Conservation (phyloP, 805 yeast species). For the Candida ulmi region DNA sequence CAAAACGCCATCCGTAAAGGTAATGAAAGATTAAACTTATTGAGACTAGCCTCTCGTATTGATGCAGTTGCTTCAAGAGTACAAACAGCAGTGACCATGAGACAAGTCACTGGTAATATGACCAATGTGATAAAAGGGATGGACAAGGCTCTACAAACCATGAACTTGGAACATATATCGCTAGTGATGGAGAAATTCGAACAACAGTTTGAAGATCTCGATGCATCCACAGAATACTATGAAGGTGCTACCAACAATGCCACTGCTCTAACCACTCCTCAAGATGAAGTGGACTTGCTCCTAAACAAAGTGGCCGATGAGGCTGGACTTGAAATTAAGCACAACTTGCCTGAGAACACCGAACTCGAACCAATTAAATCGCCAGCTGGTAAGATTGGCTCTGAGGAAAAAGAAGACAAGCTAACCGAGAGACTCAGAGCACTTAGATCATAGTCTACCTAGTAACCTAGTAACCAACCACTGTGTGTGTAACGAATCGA, state of each 20-base stretch:
- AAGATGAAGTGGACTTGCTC: conserved; percentile 87
- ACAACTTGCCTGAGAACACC: conserved; percentile 52
- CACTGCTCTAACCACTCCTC: conserved; percentile 86
- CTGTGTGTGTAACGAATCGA: no score
- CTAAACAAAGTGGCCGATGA: conserved; percentile 94
- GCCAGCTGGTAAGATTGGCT: conserved; percentile 30
- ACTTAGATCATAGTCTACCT: conserved; percentile 40
- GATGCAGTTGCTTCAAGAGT: conserved; percentile 96
- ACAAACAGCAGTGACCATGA: conserved; percentile 97
- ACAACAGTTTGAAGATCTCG: conserved; percentile 91
- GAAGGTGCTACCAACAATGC: conserved; percentile 86
- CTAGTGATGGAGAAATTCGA: conserved; percentile 97
- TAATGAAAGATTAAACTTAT: conserved; percentile 75
- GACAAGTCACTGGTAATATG: conserved; percentile 92
- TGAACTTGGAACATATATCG: conserved; percentile 91
- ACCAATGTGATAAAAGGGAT: conserved; percentile 87
- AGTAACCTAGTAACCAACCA: no score
- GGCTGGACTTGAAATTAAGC: conserved; percentile 90
- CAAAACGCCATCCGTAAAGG: conserved; percentile 92
- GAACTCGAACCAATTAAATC: conserved; percentile 51
- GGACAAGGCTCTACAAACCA: conserved; percentile 93
- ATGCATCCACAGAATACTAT: conserved; percentile 88
- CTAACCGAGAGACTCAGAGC: conserved; percentile 88
- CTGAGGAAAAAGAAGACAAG: conserved; percentile 77
- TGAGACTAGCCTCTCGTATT: conserved; percentile 80